Percentiles rank a stretch among this genome's conserved stretches.
These are phyloP conservation scores for Jacaranda copaia DNA, from an alignment of 257 asterid genomes.

Conservation along the genomic window DNA sequence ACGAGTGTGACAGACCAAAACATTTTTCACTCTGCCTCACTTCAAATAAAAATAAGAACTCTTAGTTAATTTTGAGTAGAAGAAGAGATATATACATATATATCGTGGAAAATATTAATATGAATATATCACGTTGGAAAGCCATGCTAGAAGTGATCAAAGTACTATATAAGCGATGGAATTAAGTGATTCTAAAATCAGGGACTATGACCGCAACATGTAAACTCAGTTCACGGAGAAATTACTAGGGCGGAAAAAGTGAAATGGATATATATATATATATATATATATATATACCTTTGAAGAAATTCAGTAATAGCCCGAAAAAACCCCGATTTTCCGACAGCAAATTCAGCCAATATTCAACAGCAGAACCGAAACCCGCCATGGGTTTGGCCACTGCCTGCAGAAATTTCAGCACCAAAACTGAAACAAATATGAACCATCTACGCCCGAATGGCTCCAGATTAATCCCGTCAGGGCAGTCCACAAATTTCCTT, in stretches of 20 bases:
- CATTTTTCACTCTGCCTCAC: too few relatives aligned
- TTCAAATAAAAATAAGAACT: too few relatives aligned
- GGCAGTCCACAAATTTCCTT: constrained; percentile 52
- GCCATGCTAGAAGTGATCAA: not conserved
- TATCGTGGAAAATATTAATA: not conserved
- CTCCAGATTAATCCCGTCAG: constrained; percentile 35
- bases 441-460: constrained; percentile 53
- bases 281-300: constrained; percentile 42
- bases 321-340: constrained; percentile 46
- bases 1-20: too few relatives aligned
- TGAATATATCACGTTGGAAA: not conserved
- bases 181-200: too few relatives aligned
- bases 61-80: too few relatives aligned
- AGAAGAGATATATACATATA: too few relatives aligned
- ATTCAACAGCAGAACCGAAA: constrained; percentile 54
- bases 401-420: constrained; percentile 42
- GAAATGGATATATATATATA: too few relatives aligned
- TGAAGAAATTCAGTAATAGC: constrained; percentile 38
- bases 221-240: too few relatives aligned
- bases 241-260: too few relatives aligned
- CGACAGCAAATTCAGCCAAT: constrained; percentile 63
- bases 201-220: too few relatives aligned
- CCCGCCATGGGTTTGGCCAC: constrained; percentile 47
- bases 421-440: constrained; percentile 46
- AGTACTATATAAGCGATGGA: too few relatives aligned